Percentiles rank a stretch among this genome's conserved stretches.
Conservation (phyloP, 306 rosid species). For the Astragalus glycyphyllos region DNA sequence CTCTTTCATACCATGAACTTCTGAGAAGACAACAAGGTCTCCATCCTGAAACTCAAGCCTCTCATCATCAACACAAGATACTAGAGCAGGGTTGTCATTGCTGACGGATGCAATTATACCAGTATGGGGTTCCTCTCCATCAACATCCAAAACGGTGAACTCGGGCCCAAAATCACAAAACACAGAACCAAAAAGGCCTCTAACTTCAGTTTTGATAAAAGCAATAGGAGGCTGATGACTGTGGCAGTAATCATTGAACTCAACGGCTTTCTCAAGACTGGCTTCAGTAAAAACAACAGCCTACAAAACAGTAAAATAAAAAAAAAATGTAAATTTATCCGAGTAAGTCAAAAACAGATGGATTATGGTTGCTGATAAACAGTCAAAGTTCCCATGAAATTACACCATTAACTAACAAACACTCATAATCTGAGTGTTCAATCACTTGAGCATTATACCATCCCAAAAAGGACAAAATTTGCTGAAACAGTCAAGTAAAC, state of each 20-base stretch:
- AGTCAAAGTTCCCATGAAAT: slow-evolving; percentile 12
- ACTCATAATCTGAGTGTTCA: slow-evolving; percentile 18
- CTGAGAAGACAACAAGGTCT: slow-evolving; percentile 88
- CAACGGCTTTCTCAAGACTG: slow-evolving; percentile 75
- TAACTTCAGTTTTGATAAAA: slow-evolving; percentile 82
- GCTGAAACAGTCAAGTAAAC: slow-evolving; percentile 1
- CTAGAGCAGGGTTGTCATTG: slow-evolving; percentile 89
- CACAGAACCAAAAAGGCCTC: slow-evolving; percentile 92
- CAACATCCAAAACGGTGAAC: slow-evolving; percentile 88
- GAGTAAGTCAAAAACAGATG: slow-evolving; percentile 32
- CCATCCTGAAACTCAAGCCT: slow-evolving; percentile 98
- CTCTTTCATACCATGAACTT: slow-evolving; percentile 91
- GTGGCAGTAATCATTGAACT: slow-evolving; percentile 82
- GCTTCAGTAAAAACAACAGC: slow-evolving; percentile 86
- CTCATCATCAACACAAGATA: slow-evolving; percentile 94
- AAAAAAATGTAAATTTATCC: slow-evolving; percentile 4
- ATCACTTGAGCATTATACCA: neutral
- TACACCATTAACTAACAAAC: neutral
- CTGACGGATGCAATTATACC: slow-evolving; percentile 92
- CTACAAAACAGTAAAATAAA: slow-evolving; percentile 53
- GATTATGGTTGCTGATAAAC: neutral
- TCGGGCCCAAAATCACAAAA: slow-evolving; percentile 95
- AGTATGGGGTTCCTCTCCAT: slow-evolving; percentile 89
- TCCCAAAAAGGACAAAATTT: neutral
- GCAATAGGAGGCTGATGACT: slow-evolving; percentile 88